Percentiles rank a stretch among this genome's conserved stretches.
These are phyloP conservation scores for Metarhizium robertsii DNA, from an alignment of 2,329 filamentous ascomycete species.

Conservation along the genomic window DNA sequence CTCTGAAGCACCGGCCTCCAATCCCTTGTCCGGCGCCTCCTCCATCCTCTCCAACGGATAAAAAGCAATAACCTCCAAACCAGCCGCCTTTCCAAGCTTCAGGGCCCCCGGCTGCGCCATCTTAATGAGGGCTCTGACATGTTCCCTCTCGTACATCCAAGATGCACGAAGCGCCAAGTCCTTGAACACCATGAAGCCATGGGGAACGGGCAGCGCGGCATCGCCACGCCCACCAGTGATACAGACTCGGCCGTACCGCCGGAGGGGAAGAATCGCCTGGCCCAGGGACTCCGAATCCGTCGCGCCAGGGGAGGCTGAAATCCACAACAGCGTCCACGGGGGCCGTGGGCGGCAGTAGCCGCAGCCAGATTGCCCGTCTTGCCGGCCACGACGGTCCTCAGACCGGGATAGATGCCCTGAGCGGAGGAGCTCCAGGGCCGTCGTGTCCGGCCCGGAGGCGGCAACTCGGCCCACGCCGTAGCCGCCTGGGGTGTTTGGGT, in stretches of 20 bases:
- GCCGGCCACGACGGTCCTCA: slow-evolving; percentile 26
- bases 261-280: slow-evolving; percentile 25
- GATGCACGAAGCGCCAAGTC: slow-evolving; percentile 28
- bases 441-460: slow-evolving; percentile 23
- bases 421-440: slow-evolving; percentile 14
- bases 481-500: slow-evolving; percentile 22
- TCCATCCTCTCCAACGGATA: too few species aligned
- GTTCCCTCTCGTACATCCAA: slow-evolving; percentile 28
- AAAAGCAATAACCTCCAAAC: not conserved
- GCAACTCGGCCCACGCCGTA: slow-evolving; percentile 26
- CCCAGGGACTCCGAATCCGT: slow-evolving; percentile 27
- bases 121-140: slow-evolving; percentile 8
- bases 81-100: slow-evolving; percentile 10
- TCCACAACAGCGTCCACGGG: slow-evolving; percentile 29
- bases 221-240: slow-evolving; percentile 22
- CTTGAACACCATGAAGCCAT: slow-evolving; percentile 16
- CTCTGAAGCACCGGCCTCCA: too few species aligned
- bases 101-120: slow-evolving; percentile 9
- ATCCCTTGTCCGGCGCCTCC: too few species aligned
- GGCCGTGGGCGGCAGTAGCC: too few species aligned
- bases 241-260: slow-evolving; percentile 14
- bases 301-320: slow-evolving; percentile 29
- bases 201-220: slow-evolving; percentile 11
- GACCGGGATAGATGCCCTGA: slow-evolving; percentile 15
- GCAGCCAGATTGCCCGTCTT: slow-evolving; percentile 26